These are phyloP conservation scores for Capronia coronata DNA, from an alignment of 2,329 filamentous ascomycete species.

Conservation along the genomic window DNA sequence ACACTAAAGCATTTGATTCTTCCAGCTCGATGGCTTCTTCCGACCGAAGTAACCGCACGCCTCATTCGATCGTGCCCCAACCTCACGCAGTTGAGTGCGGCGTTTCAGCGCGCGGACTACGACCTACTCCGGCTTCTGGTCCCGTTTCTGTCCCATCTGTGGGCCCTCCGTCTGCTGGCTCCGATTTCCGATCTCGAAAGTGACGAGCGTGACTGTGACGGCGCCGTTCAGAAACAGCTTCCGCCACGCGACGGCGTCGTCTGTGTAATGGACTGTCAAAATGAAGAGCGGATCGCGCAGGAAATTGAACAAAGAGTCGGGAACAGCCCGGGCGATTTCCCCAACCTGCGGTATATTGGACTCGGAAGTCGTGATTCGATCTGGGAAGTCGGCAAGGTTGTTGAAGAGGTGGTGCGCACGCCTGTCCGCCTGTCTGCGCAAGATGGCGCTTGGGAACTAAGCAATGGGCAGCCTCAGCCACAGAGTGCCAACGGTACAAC, in stretches of 20 bases:
- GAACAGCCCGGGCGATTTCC: slow-evolving; percentile 7
- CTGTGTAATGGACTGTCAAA: slow-evolving; percentile 12
- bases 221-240: neutral
- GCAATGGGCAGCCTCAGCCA: neutral
- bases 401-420: slow-evolving; percentile 16
- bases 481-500: neutral
- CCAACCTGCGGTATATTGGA: slow-evolving; percentile 20
- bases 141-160: slow-evolving; percentile 27
- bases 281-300: slow-evolving; percentile 6
- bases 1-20: slow-evolving; percentile 53
- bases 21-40: slow-evolving; percentile 50
- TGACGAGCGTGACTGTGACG: neutral
- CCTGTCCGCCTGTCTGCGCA: slow-evolving; percentile 4
- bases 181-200: slow-evolving; percentile 27
- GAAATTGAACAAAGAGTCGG: neutral
- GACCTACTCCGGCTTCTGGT: slow-evolving; percentile 21
- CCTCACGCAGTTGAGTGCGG: slow-evolving; percentile 53
- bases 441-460: slow-evolving; percentile 3
- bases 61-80: slow-evolving; percentile 51
- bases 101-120: slow-evolving; percentile 35
- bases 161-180: slow-evolving; percentile 38
- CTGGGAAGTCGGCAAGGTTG: slow-evolving; percentile 16
- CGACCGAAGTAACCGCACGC: slow-evolving; percentile 43
- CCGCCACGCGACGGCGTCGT: slow-evolving; percentile 5
- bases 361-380: slow-evolving; percentile 19